Evolutionary conservation across 148 eudicot species (phyloP).

Genomic region (Rhododendron griersonianum): DNA sequence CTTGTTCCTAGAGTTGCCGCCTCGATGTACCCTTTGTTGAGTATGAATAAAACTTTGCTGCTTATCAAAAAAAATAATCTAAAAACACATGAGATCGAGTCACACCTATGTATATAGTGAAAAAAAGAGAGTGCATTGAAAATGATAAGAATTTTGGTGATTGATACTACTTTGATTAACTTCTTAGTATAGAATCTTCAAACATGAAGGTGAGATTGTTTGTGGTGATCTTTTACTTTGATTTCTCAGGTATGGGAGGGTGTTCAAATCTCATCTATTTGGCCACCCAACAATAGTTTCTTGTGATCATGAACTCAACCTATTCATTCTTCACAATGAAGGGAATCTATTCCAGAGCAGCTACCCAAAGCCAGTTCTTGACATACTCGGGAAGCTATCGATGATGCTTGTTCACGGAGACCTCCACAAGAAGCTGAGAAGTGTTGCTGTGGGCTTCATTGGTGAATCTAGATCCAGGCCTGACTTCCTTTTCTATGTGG

Average conservation of each 20-base stretch:
- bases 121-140: too few species aligned
- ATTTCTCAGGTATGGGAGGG: slow-evolving; percentile 41
- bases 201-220: not conserved
- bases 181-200: not conserved
- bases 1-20: too few species aligned
- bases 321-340: slow-evolving; percentile 46
- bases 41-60: too few species aligned
- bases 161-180: not conserved
- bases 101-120: too few species aligned
- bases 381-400: slow-evolving; percentile 42
- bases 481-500: slow-evolving; percentile 28
- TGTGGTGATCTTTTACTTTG: not conserved
- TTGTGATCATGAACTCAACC: slow-evolving; percentile 47
- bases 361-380: slow-evolving; percentile 43
- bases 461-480: slow-evolving; percentile 28
- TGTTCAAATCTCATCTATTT: slow-evolving; percentile 51
- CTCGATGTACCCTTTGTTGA: too few species aligned
- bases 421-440: slow-evolving; percentile 41
- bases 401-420: slow-evolving; percentile 42
- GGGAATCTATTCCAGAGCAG: slow-evolving; percentile 41
- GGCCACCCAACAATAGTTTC: slow-evolving; percentile 45
- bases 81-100: too few species aligned
- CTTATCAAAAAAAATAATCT: too few species aligned
- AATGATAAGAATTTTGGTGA: not conserved
- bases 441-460: slow-evolving; percentile 32